Base-by-base conservation (phyloP, 225 moss, liverwort and hornwort species). In the Neckera pumila region DNA sequence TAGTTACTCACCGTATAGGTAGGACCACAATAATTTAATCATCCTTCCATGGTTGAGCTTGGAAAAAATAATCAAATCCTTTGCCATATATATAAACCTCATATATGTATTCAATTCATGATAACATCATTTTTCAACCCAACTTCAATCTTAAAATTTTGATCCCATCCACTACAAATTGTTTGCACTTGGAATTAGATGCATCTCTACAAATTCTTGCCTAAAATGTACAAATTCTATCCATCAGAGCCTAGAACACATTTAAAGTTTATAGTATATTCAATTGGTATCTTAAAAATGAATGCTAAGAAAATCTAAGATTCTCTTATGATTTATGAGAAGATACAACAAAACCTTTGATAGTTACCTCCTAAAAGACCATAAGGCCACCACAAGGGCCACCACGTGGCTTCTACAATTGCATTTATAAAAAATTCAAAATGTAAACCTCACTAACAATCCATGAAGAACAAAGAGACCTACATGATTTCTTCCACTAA, bases 1-100 rank as follows among this genome's bases (percentile, higher is more conserved):
- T 49, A 1, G 20, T 33, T 21, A 51, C 2, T 33, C 51, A 51
- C 2, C 1, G 0, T 21, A 34, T 2, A 40, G 1, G 4, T 2
- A 20, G 0, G 12, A 51, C 20, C 1, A 12, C 12, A 33, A 6
- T 13, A 20, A 51, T 33, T 76, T 34, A 0, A 0, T 51, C 1
- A 0, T 21, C 51, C 2, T 76, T 76, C 8, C 0, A 21, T 2
- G 1, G 4, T 33, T 33, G 8, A 49, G 8, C 13, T 34, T 34
- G 2, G 8, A 76, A 51, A 22, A 51, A 33, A 20, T 2, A 51
- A 51, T 1, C 7, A 51, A 47, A 20, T 1, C 10, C 2, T 33
- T 76, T 76, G 21, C 8, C 8, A 51, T 51, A 12, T 21, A 2
- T 21, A 0, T 5, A 33, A 72, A 30, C 11, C 18, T 73, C 7